Evolutionary conservation across 2,329 filamentous ascomycete genomes (phyloP), one percentile per base, ranked within the genome.

Genomic region (Penicillium sp.): DNA sequence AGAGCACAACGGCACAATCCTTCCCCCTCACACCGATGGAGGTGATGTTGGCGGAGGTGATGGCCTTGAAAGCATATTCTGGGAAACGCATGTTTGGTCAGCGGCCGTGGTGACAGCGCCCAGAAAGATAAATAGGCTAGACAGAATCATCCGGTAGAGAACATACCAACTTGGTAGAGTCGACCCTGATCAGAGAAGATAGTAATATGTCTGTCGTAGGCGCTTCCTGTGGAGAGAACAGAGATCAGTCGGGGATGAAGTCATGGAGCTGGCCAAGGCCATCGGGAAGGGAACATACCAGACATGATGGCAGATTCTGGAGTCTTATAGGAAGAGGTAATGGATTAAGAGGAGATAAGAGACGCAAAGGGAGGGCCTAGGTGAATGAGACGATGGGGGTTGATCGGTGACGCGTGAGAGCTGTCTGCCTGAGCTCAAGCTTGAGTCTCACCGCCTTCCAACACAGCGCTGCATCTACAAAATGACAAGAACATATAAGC

Each of bases 61-160:
- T 99, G 55, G 94, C 94, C 82, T 99, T 99, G 87, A 99, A 99
- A 68, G 94, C 94, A 93, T 99, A 99, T 84, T 99, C 94, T 97
- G 57, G 61, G 59, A 64, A 47, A 59, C 44, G 24, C 48, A 51
- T 55, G 39, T 64, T 74, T 56, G 73, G 71, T 68, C 51, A 61
- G 60, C 56, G 51, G 47, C 51, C 45, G 62, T 60, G 45, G 50
- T 50, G 36, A 57, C 51, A 67, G 61, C 38, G 34, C 50, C 52
- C 50, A 18, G 45, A 44, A 22, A 18, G 13, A 16, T 45, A 18
- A 27, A 24, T 51, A 48, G 14, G 36, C 34, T 34, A 32, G 32
- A 21, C 16, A 21, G 32, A 44, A n/a, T 42, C 29, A 48, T 42
- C 36, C 36, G 50, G 13, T 51, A 18, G 1, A 38, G 5, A 48